Percentiles rank a stretch among this genome's conserved stretches.
Evolutionary conservation across 2,329 filamentous ascomycete species (phyloP).

Genomic region (Aspergillus arachidicola): DNA sequence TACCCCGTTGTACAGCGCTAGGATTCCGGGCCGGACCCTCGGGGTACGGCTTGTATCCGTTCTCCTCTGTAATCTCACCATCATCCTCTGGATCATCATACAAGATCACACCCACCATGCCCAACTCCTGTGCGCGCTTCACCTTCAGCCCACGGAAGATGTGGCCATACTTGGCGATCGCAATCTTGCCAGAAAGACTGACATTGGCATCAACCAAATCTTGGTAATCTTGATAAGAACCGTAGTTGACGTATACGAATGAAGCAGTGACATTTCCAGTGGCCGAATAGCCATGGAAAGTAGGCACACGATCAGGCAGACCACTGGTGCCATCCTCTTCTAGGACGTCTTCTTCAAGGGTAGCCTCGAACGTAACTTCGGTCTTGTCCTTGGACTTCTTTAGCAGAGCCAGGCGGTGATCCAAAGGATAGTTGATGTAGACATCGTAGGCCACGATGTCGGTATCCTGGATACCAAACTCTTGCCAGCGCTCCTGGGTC

Average conservation of each 20-base stretch:
- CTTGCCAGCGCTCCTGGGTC: slow-evolving; percentile 73
- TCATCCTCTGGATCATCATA: slow-evolving; percentile 92
- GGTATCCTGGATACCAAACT: slow-evolving; percentile 64
- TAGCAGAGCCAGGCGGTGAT: slow-evolving; percentile 69
- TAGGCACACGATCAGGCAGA: slow-evolving; percentile 73
- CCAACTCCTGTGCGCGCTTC: slow-evolving; percentile 87
- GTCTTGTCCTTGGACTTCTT: slow-evolving; percentile 46
- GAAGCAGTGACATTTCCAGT: slow-evolving; percentile 86
- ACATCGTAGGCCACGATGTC: slow-evolving; percentile 71
- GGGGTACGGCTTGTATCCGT: slow-evolving; percentile 79
- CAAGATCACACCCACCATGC: slow-evolving; percentile 81
- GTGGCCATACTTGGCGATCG: slow-evolving; percentile 79
- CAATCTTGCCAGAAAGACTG: slow-evolving; percentile 80
- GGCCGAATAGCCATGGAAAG: slow-evolving; percentile 93
- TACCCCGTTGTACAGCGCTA: slow-evolving; percentile 87
- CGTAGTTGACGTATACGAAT: slow-evolving; percentile 90
- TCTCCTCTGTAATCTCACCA: slow-evolving; percentile 75
- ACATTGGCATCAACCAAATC: slow-evolving; percentile 76
- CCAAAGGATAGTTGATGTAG: slow-evolving; percentile 76
- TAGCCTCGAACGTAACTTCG: slow-evolving; percentile 75
- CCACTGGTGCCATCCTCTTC: slow-evolving; percentile 79
- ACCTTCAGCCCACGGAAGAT: slow-evolving; percentile 91
- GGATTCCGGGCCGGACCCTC: slow-evolving; percentile 84
- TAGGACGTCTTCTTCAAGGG: slow-evolving; percentile 80
- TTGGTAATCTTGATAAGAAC: slow-evolving; percentile 82